Percentiles rank a stretch among this genome's conserved stretches.
Conservation (phyloP, 2,329 filamentous ascomycete species). For the Colletotrichum godetiae region DNA sequence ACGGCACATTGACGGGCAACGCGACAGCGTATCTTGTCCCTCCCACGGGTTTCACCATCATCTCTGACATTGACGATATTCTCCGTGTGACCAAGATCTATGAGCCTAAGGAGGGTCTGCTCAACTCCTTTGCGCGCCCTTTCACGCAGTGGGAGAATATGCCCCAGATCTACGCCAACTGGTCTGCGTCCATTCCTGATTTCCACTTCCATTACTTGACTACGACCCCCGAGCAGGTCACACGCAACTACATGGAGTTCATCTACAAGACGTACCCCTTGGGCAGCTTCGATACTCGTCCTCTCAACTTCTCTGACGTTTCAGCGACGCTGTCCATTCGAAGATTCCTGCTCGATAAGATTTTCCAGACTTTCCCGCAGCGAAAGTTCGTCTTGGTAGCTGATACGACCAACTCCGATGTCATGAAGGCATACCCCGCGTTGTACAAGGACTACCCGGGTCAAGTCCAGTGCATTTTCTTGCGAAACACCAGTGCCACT, state of each 20-base stretch:
- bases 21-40: conserved; percentile 83
- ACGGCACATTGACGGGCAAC: conserved; percentile 75
- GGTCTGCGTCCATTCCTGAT: conserved; percentile 73
- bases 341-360: conserved; percentile 74
- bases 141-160: conserved; percentile 83
- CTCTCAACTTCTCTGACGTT: conserved; percentile 83
- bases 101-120: conserved; percentile 76
- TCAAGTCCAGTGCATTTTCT: conserved; percentile 81
- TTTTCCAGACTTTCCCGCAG: conserved; percentile 80
- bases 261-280: conserved; percentile 83
- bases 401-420: conserved; percentile 81
- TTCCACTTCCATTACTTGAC: conserved; percentile 86
- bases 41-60: conserved; percentile 74
- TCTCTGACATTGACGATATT: conserved; percentile 85
- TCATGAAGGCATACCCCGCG: conserved; percentile 74
- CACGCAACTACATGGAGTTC: conserved; percentile 82
- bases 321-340: conserved; percentile 79
- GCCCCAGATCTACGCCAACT: conserved; percentile 82
- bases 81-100: conserved; percentile 86
- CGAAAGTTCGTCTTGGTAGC: conserved; percentile 82
- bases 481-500: conserved; percentile 79
- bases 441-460: conserved; percentile 74
- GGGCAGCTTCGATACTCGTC: conserved; percentile 81
- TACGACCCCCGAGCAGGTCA: conserved; percentile 82
- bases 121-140: conserved; percentile 80